A percentile compares a stretch with the other conserved stretches of the same genome.
phyloP scores from a whole-genome alignment of 2,329 filamentous ascomycete genomes.

The Paraconiothyrium sp. region DNA sequence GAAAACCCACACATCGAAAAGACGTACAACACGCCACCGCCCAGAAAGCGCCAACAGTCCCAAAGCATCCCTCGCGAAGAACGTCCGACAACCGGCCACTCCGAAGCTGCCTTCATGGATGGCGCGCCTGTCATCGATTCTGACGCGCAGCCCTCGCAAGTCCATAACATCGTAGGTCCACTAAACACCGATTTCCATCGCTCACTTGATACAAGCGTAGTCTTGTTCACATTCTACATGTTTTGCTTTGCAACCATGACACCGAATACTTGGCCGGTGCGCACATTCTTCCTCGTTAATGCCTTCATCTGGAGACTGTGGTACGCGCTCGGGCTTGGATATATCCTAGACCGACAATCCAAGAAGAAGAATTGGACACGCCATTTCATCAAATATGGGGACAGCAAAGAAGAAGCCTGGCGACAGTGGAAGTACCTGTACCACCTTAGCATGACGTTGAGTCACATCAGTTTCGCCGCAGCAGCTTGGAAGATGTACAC shows the following conservation, averaged over 20 bases:
- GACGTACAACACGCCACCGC: conserved; percentile 90
- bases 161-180: conserved; percentile 85
- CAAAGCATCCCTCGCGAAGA: conserved; percentile 53
- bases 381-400: conserved; percentile 96
- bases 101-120: conserved; percentile 50
- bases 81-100: conserved; percentile 47
- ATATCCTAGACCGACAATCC: conserved; percentile 86
- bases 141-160: conserved; percentile 67
- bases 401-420: conserved; percentile 91
- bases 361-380: conserved; percentile 93
- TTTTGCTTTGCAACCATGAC: conserved; percentile 77
- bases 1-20: conserved; percentile 99
- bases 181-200: conserved; percentile 89
- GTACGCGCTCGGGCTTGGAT: conserved; percentile 88
- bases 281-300: conserved; percentile 81
- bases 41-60: conserved; percentile 63
- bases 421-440: conserved; percentile 97
- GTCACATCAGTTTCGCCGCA: conserved; percentile 86
- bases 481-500: conserved; percentile 97
- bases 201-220: conserved; percentile 81
- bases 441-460: conserved; percentile 90
- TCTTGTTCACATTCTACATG: conserved; percentile 80
- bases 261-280: conserved; percentile 78
- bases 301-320: conserved; percentile 87
- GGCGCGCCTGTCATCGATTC: conserved; percentile 52